These are phyloP conservation scores for Exophiala bonariae DNA, from an alignment of 2,329 filamentous ascomycete genomes.

Conservation along the genomic window DNA sequence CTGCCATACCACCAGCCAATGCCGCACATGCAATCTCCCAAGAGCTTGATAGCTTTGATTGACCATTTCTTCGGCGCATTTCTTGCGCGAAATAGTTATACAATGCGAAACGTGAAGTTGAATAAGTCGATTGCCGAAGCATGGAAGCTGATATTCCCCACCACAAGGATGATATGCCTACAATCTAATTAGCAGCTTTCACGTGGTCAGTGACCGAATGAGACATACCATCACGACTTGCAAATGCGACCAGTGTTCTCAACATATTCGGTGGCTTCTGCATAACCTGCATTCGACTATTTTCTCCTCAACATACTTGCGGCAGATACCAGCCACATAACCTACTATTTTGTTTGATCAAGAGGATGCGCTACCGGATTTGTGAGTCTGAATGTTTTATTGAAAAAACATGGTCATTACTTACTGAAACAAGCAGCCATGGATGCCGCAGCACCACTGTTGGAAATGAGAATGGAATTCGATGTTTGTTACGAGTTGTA, in stretches of 20 bases:
- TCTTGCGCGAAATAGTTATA: conserved; percentile 18
- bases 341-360: conserved; percentile 23
- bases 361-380: conserved; percentile 14
- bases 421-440: conserved; percentile 23
- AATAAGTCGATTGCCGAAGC: conserved; percentile 22
- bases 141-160: conserved; percentile 23
- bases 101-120: conserved; percentile 18
- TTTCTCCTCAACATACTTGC: no score
- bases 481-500: background rate
- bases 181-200: background rate
- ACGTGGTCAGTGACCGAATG: background rate
- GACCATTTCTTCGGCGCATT: conserved; percentile 10
- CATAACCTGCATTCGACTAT: conserved; percentile 22
- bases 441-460: conserved; percentile 19
- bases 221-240: conserved; percentile 16
- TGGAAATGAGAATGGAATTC: conserved; percentile 1
- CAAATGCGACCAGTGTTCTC: conserved; percentile 16
- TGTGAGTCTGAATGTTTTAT: no score
- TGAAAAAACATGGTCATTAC: no score
- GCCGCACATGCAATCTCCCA: conserved; percentile 17
- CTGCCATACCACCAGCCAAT: conserved; percentile 17
- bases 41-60: conserved; percentile 12
- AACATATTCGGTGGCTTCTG: conserved; percentile 19
- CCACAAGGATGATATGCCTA: conserved; percentile 19
- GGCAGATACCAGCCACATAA: no score